These are phyloP conservation scores for Aspergillus spinulosporus DNA, from an alignment of 2,329 filamentous ascomycete species.

Conservation along the genomic window DNA sequence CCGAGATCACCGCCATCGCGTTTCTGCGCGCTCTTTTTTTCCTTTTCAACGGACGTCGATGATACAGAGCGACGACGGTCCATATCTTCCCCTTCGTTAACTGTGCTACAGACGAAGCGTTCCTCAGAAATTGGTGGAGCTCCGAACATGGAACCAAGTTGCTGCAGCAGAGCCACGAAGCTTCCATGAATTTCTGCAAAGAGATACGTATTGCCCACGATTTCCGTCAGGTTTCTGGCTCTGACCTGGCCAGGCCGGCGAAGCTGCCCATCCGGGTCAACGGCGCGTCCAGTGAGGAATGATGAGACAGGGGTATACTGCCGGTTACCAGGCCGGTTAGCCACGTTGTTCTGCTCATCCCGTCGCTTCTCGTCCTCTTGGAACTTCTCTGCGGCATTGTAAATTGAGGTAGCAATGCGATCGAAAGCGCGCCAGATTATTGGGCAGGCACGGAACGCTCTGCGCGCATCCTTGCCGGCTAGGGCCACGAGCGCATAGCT, in stretches of 20 bases:
- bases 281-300: conserved; percentile 57
- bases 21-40: conserved; percentile 24
- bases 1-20: conserved; percentile 35
- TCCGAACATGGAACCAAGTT: conserved; percentile 49
- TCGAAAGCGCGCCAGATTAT: conserved; percentile 57
- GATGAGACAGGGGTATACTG: conserved; percentile 59
- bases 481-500: conserved; percentile 60
- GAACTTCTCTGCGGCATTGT: conserved; percentile 47
- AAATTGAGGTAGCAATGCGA: conserved; percentile 55
- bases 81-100: conserved; percentile 31
- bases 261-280: conserved; percentile 58
- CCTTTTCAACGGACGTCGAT: conserved; percentile 20
- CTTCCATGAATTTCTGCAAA: conserved; percentile 59
- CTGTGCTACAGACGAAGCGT: conserved; percentile 43
- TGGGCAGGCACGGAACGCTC: conserved; percentile 49
- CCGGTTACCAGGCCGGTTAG: conserved; percentile 32
- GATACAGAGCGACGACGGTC: conserved; percentile 26
- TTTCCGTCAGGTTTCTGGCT: conserved; percentile 58
- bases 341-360: conserved; percentile 38
- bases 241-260: conserved; percentile 55
- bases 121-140: conserved; percentile 45
- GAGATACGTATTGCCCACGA: conserved; percentile 59
- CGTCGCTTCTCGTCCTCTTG: conserved; percentile 47
- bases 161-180: conserved; percentile 54
- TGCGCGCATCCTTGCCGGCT: conserved; percentile 53